A percentile compares a stretch with the other conserved stretches of the same genome.
Conservation (phyloP, 2,329 filamentous ascomycete species). For the Pseudogymnoascus sp. region DNA sequence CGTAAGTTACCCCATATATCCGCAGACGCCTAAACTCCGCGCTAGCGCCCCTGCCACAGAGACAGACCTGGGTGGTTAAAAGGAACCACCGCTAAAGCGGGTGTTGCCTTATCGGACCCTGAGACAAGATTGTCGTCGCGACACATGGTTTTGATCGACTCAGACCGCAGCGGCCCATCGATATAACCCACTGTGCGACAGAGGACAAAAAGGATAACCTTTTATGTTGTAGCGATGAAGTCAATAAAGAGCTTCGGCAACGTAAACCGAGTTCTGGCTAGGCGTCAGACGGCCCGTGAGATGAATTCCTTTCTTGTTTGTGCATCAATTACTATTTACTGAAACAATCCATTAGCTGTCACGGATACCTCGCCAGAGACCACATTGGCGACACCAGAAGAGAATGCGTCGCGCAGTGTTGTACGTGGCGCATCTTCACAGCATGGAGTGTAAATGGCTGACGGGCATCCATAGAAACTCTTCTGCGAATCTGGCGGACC, state of each 20-base stretch:
- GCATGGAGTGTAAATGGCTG: conserved; percentile 2
- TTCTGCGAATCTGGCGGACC: conserved; percentile 71
- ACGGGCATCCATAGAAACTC: conserved; percentile 45
- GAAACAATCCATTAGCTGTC: background rate
- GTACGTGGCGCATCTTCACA: conserved; percentile 37
- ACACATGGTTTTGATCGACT: conserved; percentile 6
- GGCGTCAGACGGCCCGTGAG: conserved; percentile 18
- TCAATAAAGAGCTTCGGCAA: conserved; percentile 27
- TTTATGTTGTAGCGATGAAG: conserved; percentile 21
- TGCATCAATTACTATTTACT: conserved; percentile 10
- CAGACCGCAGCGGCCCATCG: background rate
- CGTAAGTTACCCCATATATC: background rate
- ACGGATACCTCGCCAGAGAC: conserved; percentile 17
- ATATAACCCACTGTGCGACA: conserved; percentile 2
- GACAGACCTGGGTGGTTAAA: background rate
- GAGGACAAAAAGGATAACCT: background rate
- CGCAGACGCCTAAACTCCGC: background rate
- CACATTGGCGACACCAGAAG: conserved; percentile 54
- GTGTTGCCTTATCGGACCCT: conserved; percentile 7
- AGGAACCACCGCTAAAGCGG: background rate
- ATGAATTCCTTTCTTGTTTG: conserved; percentile 11
- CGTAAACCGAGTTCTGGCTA: conserved; percentile 28
- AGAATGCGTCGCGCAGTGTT: conserved; percentile 55
- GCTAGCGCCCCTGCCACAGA: background rate
- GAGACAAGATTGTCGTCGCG: conserved; percentile 3